Base-by-base conservation (phyloP, 768 basidiomycete species). In the Sarcodon aspratus region DNA sequence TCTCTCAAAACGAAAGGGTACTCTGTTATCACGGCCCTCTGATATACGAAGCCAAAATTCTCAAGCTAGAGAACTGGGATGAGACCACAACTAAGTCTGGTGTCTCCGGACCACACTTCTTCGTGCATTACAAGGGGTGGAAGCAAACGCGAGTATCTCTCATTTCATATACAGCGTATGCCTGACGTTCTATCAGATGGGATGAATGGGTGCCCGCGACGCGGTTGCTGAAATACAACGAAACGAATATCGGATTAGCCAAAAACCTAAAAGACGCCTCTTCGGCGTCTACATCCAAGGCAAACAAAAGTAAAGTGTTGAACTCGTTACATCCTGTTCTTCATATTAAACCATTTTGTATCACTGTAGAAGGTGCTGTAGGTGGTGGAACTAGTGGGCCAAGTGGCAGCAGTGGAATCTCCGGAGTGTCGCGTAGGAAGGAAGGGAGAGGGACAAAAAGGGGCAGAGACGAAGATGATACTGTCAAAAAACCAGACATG, bases 71-170 rank as follows among this genome's bases (percentile, higher is more conserved):
- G 51, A 73, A 68, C 36, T 82, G 80, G 66, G 79, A 82, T 50
- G 81, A 84, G 56, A 64, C 70, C 13, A 80, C 70, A 48, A 76
- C 81, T 1, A 71, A 76, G 37, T 73, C 76, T 6, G 78, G 80
- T 6, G 62, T 65, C 9, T 63, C 75, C 2, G 95, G 94, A 6
- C 78, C 80, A 3, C 90, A 95, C 58, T 97, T 90, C 66, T 83
- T 87, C 52, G 94, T 99, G 36, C 96, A 99, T 64, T 99, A 99
- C 74, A 96, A 97, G 66, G 96, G 96, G 8, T 99, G 96, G 96
- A 99, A 97, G 63, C 87, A 91, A 64, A 94, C 90, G 91, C 94
- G 61, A 55, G 79, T 69, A 17, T 9, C 21, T 33, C 33, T 46
- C 43, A 40, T 34, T n/a, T 11, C 27, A 10, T 27, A 32, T 27